phyloP scores from a whole-genome alignment of 192 early-diverging fungal genomes.

The Gaertneriomyces semiglobifer region DNA sequence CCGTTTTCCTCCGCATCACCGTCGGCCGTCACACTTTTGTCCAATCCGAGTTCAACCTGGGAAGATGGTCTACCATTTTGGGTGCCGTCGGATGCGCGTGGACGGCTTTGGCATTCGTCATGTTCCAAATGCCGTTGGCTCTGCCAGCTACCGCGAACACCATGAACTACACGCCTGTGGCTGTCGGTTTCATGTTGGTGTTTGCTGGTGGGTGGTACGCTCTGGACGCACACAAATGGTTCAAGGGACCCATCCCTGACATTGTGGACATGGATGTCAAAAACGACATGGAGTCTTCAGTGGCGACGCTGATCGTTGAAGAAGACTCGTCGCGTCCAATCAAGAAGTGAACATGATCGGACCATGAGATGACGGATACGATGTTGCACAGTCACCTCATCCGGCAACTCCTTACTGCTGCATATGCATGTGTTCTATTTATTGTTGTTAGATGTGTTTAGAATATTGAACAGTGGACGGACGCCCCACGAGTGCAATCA shows the following conservation, averaged over 20 bases:
- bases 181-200: slow-evolving; percentile 28
- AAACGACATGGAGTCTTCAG: too few relatives aligned
- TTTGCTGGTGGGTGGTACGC: slow-evolving; percentile 37
- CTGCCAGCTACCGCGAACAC: slow-evolving; percentile 29
- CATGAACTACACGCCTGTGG: slow-evolving; percentile 41
- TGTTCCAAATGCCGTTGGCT: slow-evolving; percentile 35
- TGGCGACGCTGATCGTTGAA: too few relatives aligned
- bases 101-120: slow-evolving; percentile 33
- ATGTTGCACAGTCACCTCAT: too few relatives aligned
- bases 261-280: too few relatives aligned
- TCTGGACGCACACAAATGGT: slow-evolving; percentile 39
- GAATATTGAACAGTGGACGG: too few relatives aligned
- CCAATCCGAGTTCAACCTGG: slow-evolving; percentile 44
- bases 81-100: slow-evolving; percentile 41
- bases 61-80: slow-evolving; percentile 30
- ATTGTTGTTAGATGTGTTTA: too few relatives aligned
- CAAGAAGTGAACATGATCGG: too few relatives aligned
- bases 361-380: too few relatives aligned
- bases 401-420: too few relatives aligned
- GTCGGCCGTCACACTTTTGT: slow-evolving; percentile 34
- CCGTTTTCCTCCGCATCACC: slow-evolving; percentile 43
- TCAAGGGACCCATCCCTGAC: slow-evolving; percentile 29
- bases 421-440: too few relatives aligned
- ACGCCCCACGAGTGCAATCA: too few relatives aligned
- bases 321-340: too few relatives aligned